These are phyloP conservation scores for Kodamaea leandrae DNA, from an alignment of 805 yeast genomes.

Conservation along the genomic window DNA sequence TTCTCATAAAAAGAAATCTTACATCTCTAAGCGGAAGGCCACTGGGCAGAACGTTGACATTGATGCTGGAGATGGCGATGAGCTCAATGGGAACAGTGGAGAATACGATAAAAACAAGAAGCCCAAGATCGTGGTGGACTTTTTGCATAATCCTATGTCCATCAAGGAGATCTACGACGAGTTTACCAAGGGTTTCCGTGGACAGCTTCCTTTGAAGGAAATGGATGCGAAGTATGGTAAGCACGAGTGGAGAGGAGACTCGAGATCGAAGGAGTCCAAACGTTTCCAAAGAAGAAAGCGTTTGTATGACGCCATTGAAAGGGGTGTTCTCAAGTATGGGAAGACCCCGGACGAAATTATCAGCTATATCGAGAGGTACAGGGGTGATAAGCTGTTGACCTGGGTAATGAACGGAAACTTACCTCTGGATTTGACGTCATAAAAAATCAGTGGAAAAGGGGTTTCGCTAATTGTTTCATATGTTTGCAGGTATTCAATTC, in stretches of 20 bases:
- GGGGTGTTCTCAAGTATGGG: slow-evolving; percentile 40
- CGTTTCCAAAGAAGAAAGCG: slow-evolving; percentile 43
- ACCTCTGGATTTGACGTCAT: slow-evolving; percentile 34
- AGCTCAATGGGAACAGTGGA: slow-evolving; percentile 3
- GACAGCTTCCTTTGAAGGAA: slow-evolving; percentile 42
- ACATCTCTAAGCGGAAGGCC: slow-evolving; percentile 12
- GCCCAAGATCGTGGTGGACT: slow-evolving; percentile 38
- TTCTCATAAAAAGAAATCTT: slow-evolving; percentile 9
- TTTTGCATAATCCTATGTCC: slow-evolving; percentile 44
- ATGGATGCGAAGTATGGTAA: slow-evolving; percentile 44
- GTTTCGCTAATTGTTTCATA: too few species aligned
- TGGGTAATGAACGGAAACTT: slow-evolving; percentile 49
- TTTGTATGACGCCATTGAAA: slow-evolving; percentile 42
- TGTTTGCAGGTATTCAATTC: too few species aligned
- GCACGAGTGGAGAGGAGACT: slow-evolving; percentile 46
- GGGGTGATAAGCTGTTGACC: slow-evolving; percentile 43
- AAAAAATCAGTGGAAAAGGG: too few species aligned
- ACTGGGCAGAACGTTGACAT: slow-evolving; percentile 10
- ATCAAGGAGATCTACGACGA: slow-evolving; percentile 45
- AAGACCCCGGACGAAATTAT: slow-evolving; percentile 42
- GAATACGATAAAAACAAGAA: slow-evolving; percentile 22
- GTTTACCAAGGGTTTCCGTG: slow-evolving; percentile 43
- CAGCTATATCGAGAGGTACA: slow-evolving; percentile 38
- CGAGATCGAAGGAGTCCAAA: slow-evolving; percentile 43
- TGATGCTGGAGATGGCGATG: slow-evolving; percentile 9